Percentiles rank a stretch among this genome's conserved stretches.
Conservation (phyloP, 2,329 filamentous ascomycete species). For the Cryphonectria naterciae region DNA sequence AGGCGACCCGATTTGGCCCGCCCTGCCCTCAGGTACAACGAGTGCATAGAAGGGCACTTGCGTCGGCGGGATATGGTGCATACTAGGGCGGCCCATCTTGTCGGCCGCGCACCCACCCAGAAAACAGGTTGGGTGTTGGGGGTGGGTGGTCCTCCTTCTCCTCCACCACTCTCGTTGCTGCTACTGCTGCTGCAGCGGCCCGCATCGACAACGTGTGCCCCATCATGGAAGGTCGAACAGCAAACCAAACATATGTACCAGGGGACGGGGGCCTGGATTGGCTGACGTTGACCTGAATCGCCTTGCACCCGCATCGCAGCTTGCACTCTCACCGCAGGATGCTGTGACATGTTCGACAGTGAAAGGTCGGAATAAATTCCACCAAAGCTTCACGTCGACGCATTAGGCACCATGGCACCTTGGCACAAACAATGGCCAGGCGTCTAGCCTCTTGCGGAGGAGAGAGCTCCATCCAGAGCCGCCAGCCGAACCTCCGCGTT, state of each 20-base stretch:
- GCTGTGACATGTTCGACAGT: slow-evolving; percentile 31
- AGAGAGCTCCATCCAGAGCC: slow-evolving; percentile 6
- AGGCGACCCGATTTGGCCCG: slow-evolving; percentile 25
- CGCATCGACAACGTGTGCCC: slow-evolving; percentile 26
- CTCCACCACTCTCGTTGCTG: neutral
- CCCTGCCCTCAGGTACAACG: slow-evolving; percentile 22
- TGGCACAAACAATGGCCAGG: slow-evolving; percentile 30
- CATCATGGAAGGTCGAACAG: slow-evolving; percentile 13
- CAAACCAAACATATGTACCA: slow-evolving; percentile 13
- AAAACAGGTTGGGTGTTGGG: neutral
- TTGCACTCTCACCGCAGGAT: slow-evolving; percentile 22
- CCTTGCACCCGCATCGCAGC: slow-evolving; percentile 20
- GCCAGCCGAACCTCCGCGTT: slow-evolving; percentile 20
- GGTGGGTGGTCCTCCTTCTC: slow-evolving; percentile 2
- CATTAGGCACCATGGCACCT: slow-evolving; percentile 30
- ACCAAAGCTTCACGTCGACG: slow-evolving; percentile 19
- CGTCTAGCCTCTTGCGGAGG: slow-evolving; percentile 23
- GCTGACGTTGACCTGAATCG: slow-evolving; percentile 16
- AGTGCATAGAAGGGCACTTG: slow-evolving; percentile 10
- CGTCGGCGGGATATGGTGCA: slow-evolving; percentile 12
- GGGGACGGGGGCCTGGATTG: slow-evolving; percentile 16
- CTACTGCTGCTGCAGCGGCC: slow-evolving; percentile 21
- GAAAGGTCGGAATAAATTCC: slow-evolving; percentile 20
- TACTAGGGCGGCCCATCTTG: slow-evolving; percentile 23
- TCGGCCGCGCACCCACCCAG: slow-evolving; percentile 26